These are phyloP conservation scores for Pelomyxa schiedti DNA, from an alignment of 78 protist genomes.

Conservation along the genomic window DNA sequence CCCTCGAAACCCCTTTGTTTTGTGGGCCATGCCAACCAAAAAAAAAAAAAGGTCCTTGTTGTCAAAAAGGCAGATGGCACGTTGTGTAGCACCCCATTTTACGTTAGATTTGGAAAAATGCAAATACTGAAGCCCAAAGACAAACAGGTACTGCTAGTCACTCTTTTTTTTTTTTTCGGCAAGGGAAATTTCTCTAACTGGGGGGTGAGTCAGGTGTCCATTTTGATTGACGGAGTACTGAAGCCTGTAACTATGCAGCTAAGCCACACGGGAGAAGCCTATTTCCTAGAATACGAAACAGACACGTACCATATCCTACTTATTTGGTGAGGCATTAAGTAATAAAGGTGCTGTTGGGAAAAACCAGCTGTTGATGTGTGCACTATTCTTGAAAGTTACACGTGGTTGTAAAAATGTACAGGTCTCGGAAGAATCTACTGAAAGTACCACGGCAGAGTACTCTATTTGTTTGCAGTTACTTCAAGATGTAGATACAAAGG, in stretches of 20 bases:
- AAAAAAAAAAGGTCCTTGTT: slow-evolving; percentile 21
- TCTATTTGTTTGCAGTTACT: not conserved
- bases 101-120: slow-evolving; percentile 85
- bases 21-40: slow-evolving; percentile 30
- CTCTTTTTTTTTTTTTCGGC: not conserved
- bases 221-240: too few relatives aligned
- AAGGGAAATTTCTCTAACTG: not conserved
- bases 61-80: too few relatives aligned
- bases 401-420: not conserved
- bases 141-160: slow-evolving; percentile 43
- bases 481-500: too few relatives aligned
- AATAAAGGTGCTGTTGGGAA: not conserved
- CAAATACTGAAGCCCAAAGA: slow-evolving; percentile 49
- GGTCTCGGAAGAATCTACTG: not conserved
- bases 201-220: too few relatives aligned
- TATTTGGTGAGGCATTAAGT: not conserved
- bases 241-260: too few relatives aligned
- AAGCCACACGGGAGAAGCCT: slow-evolving; percentile 80
- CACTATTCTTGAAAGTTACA: not conserved
- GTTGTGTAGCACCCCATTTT: slow-evolving; percentile 82
- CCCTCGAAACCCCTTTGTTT: not conserved
- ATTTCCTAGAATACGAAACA: slow-evolving; percentile 70
- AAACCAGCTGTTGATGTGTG: too few relatives aligned
- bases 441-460: not conserved
- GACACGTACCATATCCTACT: not conserved